These are phyloP conservation scores for Trichoderma sp. DNA, from an alignment of 2,329 filamentous ascomycete genomes.

Conservation along the genomic window DNA sequence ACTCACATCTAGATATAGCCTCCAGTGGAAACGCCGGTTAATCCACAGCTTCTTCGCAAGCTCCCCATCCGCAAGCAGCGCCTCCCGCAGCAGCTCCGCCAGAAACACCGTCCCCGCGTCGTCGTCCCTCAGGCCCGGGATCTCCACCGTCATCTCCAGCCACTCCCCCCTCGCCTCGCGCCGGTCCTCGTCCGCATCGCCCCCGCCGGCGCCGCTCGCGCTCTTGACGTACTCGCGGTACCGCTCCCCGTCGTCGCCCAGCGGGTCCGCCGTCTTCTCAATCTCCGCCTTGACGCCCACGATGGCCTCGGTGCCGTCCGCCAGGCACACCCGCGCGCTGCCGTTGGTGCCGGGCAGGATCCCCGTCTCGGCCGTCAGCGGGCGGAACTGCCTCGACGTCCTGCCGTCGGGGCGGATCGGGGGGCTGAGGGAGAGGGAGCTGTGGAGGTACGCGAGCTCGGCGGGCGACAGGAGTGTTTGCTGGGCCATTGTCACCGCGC, in stretches of 20 bases:
- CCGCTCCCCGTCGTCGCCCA: slow-evolving; percentile 32
- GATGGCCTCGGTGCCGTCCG: slow-evolving; percentile 93
- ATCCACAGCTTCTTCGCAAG: slow-evolving; percentile 77
- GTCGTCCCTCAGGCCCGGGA: slow-evolving; percentile 87
- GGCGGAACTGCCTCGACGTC: slow-evolving; percentile 81
- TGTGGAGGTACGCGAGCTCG: slow-evolving; percentile 93
- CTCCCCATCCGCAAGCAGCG: slow-evolving; percentile 71
- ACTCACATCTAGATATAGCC: slow-evolving; percentile 88
- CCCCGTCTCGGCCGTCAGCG: slow-evolving; percentile 84
- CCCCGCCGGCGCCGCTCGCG: slow-evolving; percentile 42
- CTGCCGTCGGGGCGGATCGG: slow-evolving; percentile 91
- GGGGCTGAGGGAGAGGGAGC: slow-evolving; percentile 76
- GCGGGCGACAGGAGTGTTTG: slow-evolving; percentile 85
- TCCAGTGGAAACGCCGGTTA: slow-evolving; percentile 93
- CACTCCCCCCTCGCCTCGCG: slow-evolving; percentile 63
- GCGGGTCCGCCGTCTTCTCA: slow-evolving; percentile 62
- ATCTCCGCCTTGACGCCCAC: slow-evolving; percentile 96
- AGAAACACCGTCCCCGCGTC: slow-evolving; percentile 87
- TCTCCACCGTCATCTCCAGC: slow-evolving; percentile 90
- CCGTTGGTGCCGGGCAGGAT: slow-evolving; percentile 89
- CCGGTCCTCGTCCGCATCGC: slow-evolving; percentile 45
- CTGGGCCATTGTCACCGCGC: slow-evolving; percentile 58
- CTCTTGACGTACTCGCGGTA: slow-evolving; percentile 30
- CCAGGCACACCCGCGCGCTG: slow-evolving; percentile 89
- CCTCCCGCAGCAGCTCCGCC: slow-evolving; percentile 85